Base-by-base conservation (phyloP, 768 basidiomycete genomes). In the Boletus eberwhitei region DNA sequence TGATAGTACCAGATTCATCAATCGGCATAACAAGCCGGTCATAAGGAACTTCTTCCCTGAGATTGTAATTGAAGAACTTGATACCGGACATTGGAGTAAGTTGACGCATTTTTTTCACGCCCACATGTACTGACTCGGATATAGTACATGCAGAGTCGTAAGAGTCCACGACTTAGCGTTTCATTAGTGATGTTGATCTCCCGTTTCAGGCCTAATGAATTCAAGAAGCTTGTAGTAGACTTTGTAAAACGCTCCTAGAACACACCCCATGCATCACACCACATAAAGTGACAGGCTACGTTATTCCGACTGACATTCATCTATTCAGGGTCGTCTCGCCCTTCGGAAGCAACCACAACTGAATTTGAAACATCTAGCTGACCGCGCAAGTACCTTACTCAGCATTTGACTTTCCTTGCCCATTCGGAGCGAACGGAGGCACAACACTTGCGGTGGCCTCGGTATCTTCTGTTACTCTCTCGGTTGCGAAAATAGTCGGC, bases 11-110 rank as follows among this genome's bases (percentile, higher is more conserved):
- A 87, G 88, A 49, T 93, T 87, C 70, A 83, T 94, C 65, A 93
- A 92, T 59, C 71, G 77, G 24, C 76, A 82, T 51, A 92, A 94
- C 64, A 70, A 84, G 8, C 81, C 83, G 0, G 59, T 79, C 7
- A 79, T 86, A 38, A 66, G 80, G 55, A 65, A 76, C 29, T 91
- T 90, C 70, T 97, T 96, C 73, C 93, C 93, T 0, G 73, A 77
- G 36, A 80, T 83, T 75, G 65, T 60, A 11, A 62, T 95, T 9
- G 80, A 84, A 63, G 77, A 71, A 24, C 70, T 96, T 26, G 85
- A 92, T 54, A 75, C 93, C 0, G 85, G 86, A 1, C 94, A 98
- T 70, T 98, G 94, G 94, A 88, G 90, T 90, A 66, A 58, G 84
- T 70, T 8, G 8, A 31, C 14, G 1, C 11, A 26, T 13, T 47